Evolutionary conservation across 2,329 filamentous ascomycete species (phyloP), one percentile per base, ranked within the genome.

Genomic region (Gliomastix tumulicola): DNA sequence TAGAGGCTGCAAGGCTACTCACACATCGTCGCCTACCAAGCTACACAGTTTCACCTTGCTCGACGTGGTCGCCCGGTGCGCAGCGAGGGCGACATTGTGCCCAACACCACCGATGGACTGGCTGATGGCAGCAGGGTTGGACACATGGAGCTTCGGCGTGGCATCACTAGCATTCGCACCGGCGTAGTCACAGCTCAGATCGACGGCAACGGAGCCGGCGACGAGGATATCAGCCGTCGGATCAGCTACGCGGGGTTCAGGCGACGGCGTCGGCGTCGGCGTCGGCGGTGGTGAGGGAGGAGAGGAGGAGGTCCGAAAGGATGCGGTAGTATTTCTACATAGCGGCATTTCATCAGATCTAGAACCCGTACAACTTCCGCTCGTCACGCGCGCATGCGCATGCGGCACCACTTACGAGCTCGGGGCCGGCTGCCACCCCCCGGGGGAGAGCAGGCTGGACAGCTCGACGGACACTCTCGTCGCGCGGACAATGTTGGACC

Each of bases 41-140:
- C 85, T 94, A 60, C 83, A 89, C 13, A 96, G 75, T 17, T 76
- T 72, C 7, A 92, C 84, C 12, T 70, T 76, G 28, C 61, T 60
- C 15, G 62, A 52, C 7, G 76, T 78, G 41, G 84, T 73, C 12
- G 70, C 70, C 21, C 81, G 73, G 46, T 88, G 84, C 2, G 86
- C 82, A 31, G 90, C 89, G 33, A 88, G 74, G 13, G 92, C 88
- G 31, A 97, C 87, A 51, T 97, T 97, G 51, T 88, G 82, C 7
- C 87, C 92, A 7, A 97, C 92, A 7, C 92, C 92, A 11, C 92
- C 92, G 7, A 96, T 74, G 2, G 84, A 86, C 53, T 94, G 88
- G 23, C 66, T 78, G 45, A 96, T 94, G 12, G 69, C 66, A 7
- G 88, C 79, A 34, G 86, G 86, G 51, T 97, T 97, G 1, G 90